phyloP scores from a whole-genome alignment of 345 rosid species.

The Bruguiera parviflora region DNA sequence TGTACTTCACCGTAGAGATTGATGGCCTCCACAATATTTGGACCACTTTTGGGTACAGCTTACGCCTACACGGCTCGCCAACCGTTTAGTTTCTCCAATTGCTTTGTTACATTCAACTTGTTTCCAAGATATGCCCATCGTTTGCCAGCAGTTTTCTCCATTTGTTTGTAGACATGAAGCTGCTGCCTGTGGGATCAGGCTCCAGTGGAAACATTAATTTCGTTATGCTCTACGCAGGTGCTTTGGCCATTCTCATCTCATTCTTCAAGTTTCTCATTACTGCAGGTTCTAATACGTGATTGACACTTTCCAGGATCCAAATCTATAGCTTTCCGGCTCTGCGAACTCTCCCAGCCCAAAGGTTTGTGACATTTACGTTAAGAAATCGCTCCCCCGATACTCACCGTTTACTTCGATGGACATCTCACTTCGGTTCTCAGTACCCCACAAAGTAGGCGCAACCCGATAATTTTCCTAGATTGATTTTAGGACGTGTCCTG shows the following conservation, averaged over 20 bases:
- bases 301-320: slow-evolving; percentile 15
- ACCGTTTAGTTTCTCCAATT: slow-evolving; percentile 9
- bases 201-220: slow-evolving; percentile 13
- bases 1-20: too few relatives aligned
- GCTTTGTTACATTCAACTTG: slow-evolving; percentile 6
- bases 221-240: slow-evolving; percentile 28
- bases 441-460: too few relatives aligned
- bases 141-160: slow-evolving; percentile 14
- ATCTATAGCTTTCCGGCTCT: slow-evolving; percentile 17
- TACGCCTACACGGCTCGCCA: slow-evolving; percentile 9
- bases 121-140: slow-evolving; percentile 17
- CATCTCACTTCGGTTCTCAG: too few relatives aligned
- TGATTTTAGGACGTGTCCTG: too few relatives aligned
- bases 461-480: too few relatives aligned
- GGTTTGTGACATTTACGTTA: slow-evolving; percentile 12
- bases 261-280: slow-evolving; percentile 18
- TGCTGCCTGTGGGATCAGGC: slow-evolving; percentile 15
- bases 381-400: too few relatives aligned
- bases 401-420: too few relatives aligned
- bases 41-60: slow-evolving; percentile 18
- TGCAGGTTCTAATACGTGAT: slow-evolving; percentile 10
- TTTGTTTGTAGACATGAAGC: slow-evolving; percentile 10
- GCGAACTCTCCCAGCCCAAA: slow-evolving; percentile 24
- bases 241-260: slow-evolving; percentile 18
- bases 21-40: neutral